A percentile compares a stretch with the other conserved stretches of the same genome.
phyloP scores from a whole-genome alignment of 164 flowering plant genomes.

The Saururus chinensis region DNA sequence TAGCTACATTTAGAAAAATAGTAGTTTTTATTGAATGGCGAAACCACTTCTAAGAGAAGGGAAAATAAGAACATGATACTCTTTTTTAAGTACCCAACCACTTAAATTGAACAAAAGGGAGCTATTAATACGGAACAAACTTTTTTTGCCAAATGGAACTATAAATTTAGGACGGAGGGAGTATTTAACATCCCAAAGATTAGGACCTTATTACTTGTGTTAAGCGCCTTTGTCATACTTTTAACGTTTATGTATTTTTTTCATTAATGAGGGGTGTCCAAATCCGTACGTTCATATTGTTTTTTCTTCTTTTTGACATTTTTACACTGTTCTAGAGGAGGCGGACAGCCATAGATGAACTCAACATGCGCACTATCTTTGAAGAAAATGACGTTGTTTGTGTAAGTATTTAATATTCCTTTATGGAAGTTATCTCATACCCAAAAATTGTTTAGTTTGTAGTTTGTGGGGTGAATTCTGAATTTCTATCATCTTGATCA shows the following conservation, averaged over 20 bases:
- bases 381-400: conserved; percentile 89
- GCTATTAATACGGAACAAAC: too few relatives aligned
- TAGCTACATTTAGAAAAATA: too few relatives aligned
- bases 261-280: too few relatives aligned
- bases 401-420: conserved; percentile 39
- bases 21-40: too few relatives aligned
- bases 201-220: background rate
- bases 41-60: too few relatives aligned
- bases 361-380: conserved; percentile 93
- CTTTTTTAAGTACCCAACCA: too few relatives aligned
- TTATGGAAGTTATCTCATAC: background rate
- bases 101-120: too few relatives aligned
- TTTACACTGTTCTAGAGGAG: conserved; percentile 54
- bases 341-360: conserved; percentile 88
- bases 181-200: background rate
- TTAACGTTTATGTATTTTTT: too few relatives aligned
- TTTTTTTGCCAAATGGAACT: background rate
- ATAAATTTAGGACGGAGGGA: too few relatives aligned
- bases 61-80: too few relatives aligned
- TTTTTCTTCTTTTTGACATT: background rate
- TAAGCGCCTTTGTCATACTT: background rate
- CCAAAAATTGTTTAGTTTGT: too few relatives aligned
- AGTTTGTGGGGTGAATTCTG: background rate
- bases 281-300: background rate
- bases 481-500: background rate